Conservation (phyloP, 495 filamentous ascomycete species). For the Penicillium pancosmium region DNA sequence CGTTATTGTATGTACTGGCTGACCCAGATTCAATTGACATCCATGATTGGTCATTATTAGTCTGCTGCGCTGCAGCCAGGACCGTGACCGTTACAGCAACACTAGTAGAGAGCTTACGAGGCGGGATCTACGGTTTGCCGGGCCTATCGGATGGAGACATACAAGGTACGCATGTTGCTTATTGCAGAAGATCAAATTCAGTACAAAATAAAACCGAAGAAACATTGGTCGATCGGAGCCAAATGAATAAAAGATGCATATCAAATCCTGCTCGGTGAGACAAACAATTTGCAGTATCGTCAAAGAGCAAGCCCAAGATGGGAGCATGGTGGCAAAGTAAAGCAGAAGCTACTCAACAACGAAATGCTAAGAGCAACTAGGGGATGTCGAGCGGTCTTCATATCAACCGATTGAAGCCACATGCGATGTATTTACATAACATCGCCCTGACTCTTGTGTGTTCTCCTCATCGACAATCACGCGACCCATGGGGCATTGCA, state of each 20-base stretch:
- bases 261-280: conserved; percentile 17
- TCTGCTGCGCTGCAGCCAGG: conserved; percentile 1
- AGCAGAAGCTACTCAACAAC: conserved; percentile 10
- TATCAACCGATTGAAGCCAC: conserved; percentile 13
- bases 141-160: too few species aligned
- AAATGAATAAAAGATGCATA: conserved; percentile 19
- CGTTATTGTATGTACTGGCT: neutral
- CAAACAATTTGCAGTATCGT: conserved; percentile 16
- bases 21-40: neutral
- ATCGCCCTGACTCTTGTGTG: conserved; percentile 13
- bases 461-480: conserved; percentile 17
- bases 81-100: neutral
- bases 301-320: conserved; percentile 10
- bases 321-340: conserved; percentile 11
- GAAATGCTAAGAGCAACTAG: conserved; percentile 16
- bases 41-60: neutral
- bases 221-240: conserved; percentile 10
- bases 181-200: too few species aligned
- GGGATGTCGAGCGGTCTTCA: conserved; percentile 15
- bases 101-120: neutral
- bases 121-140: neutral
- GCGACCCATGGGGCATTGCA: neutral
- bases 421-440: conserved; percentile 25
- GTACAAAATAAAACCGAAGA: neutral
- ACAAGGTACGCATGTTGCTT: too few species aligned